Evolutionary conservation across 2,329 filamentous ascomycete species (phyloP), one percentile per base, ranked within the genome.

Genomic region (Aureobasidium leucospermi): DNA sequence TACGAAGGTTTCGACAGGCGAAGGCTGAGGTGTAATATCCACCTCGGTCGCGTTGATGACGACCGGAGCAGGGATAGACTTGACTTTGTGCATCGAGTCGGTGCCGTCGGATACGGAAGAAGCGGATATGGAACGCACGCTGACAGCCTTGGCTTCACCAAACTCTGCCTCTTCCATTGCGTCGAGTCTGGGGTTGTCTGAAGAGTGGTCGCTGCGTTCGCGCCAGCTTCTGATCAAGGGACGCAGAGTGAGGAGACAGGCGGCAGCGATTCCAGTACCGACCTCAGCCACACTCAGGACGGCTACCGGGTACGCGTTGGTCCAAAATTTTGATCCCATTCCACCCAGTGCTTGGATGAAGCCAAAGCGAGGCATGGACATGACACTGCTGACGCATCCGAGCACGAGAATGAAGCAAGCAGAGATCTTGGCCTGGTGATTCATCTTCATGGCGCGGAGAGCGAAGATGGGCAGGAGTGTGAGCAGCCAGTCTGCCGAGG

Each of bases 241-340:
- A 15, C 70, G 67, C 15, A 72, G 61, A 2, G 70, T 68, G 2
- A 68, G 65, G 5, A 69, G 60, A 4, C 67, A 70, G 7, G 69
- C 66, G 32, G 71, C 70, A 10, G 65, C 64, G n/a, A 71, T 67
- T 23, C 69, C 69, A 6, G 72, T 61, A 13, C 69, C 70, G 19
- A 65, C 65, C 59, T 74, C 71, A n/a, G 67, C 60, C 34, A 65
- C 65, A 7, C 67, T 67, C 63, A 67, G 68, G n/a, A 71, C 42
- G 28, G 53, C 53, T 2, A 57, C 53, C 0, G 42, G 65, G 31
- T 65, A 61, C 9, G 65, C 62, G 3, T 63, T 64, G 28, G 52
- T 58, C 62, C 68, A 68, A 57, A 39, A 47, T 4, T 34, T 3
- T 2, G 10, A 3, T 9, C 42, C 53, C 4, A 9, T 47, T 19